Evolutionary conservation across 164 flowering plant species (phyloP).

Genomic region (Nelumbo lutea): DNA sequence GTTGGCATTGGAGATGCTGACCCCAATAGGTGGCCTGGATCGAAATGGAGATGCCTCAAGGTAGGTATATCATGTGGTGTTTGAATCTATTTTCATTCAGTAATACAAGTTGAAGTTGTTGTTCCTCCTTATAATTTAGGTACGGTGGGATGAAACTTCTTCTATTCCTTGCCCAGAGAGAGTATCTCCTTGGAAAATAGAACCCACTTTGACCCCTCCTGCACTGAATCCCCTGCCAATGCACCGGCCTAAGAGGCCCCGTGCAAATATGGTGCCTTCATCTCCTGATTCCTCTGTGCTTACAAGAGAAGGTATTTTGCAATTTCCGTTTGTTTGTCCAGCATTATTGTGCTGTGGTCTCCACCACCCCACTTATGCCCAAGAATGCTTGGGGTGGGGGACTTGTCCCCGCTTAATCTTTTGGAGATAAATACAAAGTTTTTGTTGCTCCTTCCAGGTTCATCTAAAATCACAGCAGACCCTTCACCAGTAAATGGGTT

Average conservation of each 20-base stretch:
- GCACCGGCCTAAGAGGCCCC: conserved; percentile 63
- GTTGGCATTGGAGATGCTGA: conserved; percentile 73
- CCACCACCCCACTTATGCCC: too few species aligned
- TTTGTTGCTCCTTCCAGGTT: conserved; percentile 24
- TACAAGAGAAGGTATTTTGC: conserved; percentile 55
- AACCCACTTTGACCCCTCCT: conserved; percentile 70
- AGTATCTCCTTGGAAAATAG: conserved; percentile 97
- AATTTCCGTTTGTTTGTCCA: neutral
- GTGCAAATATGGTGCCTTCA: conserved; percentile 47
- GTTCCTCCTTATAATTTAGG: conserved; percentile 38
- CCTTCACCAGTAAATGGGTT: conserved; percentile 45
- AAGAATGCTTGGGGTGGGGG: too few species aligned
- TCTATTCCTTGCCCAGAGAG: conserved; percentile 82
- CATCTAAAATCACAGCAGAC: conserved; percentile 45
- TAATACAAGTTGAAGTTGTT: neutral
- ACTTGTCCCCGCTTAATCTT: too few species aligned
- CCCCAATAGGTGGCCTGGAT: conserved; percentile 55
- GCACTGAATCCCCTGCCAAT: conserved; percentile 48
- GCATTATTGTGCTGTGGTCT: too few species aligned
- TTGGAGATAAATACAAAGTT: neutral
- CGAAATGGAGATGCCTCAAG: conserved; percentile 92
- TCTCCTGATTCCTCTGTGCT: conserved; percentile 63
- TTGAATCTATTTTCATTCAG: neutral
- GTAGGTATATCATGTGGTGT: conserved; percentile 20
- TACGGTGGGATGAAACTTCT: conserved; percentile 93